Evolutionary conservation across 2,329 filamentous ascomycete species (phyloP), one percentile per base, ranked within the genome.

Genomic region (Xylaria digitata): DNA sequence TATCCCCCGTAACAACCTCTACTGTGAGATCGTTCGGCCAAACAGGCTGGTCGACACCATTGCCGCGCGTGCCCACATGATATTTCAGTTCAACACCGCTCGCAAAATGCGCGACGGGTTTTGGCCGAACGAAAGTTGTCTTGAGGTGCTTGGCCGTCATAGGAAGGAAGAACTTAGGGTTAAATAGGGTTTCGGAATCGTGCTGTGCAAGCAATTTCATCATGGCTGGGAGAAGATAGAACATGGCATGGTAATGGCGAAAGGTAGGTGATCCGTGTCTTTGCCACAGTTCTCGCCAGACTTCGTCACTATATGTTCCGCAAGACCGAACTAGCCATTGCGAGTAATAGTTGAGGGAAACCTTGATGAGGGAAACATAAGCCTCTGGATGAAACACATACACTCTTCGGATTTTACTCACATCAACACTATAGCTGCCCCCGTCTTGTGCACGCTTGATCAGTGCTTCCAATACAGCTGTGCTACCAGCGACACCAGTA

Each of bases 181-280:
- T 78, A 63, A 87, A 82, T 1, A 87, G 67, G 0, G 75, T 75
- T 5, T 76, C 66, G 0, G 70, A 76, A 17, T 78, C 78, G 61
- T 84, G 76, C 56, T 80, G 71, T 21, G 76, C 62, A 26, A 85
- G 70, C 74, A 82, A 76, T 19, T 77, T 76, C 46, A 84, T 58
- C 68, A 82, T 81, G 3, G 73, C 74, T 7, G 82, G 82, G 6
- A 84, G 62, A 1, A 74, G 76, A 53, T 82, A 79, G 1, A 64
- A 66, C 82, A 86, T 85, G 34, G 79, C 77, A 68, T 87, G 80
- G 71, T 84, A 82, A 71, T 86, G 82, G 11, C 84, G 80, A 76
- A 85, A 87, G 1, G 84, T 79, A 5, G 80, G 81, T 21, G 74
- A 76, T 2, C 81, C 82, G 66, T 86, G 80, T 13, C 80, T 76